Base-by-base conservation (phyloP, 2,329 filamentous ascomycete genomes). In the Drechslerella coelobrocha region DNA sequence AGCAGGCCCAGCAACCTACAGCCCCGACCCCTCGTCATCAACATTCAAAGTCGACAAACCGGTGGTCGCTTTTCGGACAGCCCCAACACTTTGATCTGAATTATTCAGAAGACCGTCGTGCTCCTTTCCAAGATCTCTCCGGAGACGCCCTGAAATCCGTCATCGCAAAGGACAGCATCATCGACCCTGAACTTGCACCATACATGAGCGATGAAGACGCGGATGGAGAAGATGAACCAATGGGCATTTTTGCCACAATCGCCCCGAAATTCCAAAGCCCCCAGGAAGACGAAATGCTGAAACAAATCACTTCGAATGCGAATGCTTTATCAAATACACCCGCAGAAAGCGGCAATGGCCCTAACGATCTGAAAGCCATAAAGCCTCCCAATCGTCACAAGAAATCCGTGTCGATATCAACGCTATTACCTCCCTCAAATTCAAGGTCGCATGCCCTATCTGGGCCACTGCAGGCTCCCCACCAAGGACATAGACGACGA, bases 151-250 rank as follows among this genome's bases (percentile, higher is more conserved):
- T 96, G 34, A 89, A 72, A 47, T 55, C 92, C 14, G 92, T 92
- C n/a, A 97, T 99, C 75, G 94, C 99, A 78, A 92, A 94, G 77
- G 94, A 99, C 81, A 97, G 94, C 77, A 96, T 99, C 75, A 97
- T 99, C 75, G 94, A 99, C 77, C 94, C 94, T 0, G 94, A 99
- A 76, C 82, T 99, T 59, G 93, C 92, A 3, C 90, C 91, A 31
- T 99, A 95, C 79, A 89, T 99, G 83, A 99, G 94, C 5, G 94
- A 99, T 77, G 88, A 90, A 75, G 92, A 90, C 51, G 96, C 92
- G 8, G 1, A 97, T 47, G 68, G 91, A 75, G 93, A 90, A 37
- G 92, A 96, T 75, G 92, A 99, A 74, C 90, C 95, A 75, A 88
- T 92, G 79, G 92, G 89, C 76, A 88, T 97, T 10, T 90, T 96